These are phyloP conservation scores for Sinapis alba DNA, from an alignment of 441 rosid species.

Conservation along the genomic window DNA sequence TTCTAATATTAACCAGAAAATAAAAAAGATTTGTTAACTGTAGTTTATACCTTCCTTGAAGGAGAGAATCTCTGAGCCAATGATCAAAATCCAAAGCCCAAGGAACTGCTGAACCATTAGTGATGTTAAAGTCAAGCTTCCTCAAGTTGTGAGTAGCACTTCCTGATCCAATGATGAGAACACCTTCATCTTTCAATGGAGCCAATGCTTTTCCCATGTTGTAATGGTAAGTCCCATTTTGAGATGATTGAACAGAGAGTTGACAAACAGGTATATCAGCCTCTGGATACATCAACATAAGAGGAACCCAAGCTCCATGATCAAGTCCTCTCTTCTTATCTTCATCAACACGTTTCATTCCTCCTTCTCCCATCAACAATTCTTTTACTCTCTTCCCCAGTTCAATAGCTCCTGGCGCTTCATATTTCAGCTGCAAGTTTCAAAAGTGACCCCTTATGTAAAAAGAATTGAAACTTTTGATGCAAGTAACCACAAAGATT, in stretches of 20 bases:
- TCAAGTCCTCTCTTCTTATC: slow-evolving; percentile 79
- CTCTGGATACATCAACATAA: slow-evolving; percentile 95
- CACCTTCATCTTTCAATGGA: slow-evolving; percentile 81
- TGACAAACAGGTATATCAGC: slow-evolving; percentile 83
- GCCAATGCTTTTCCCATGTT: slow-evolving; percentile 86
- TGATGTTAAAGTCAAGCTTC: slow-evolving; percentile 26
- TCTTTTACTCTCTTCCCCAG: slow-evolving; percentile 78
- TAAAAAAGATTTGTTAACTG: not conserved
- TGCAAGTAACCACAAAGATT: not conserved
- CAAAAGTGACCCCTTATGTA: not conserved
- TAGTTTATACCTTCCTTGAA: slow-evolving; percentile 69
- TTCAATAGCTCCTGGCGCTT: slow-evolving; percentile 87
- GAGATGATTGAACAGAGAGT: slow-evolving; percentile 69
- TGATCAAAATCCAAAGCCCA: slow-evolving; percentile 79
- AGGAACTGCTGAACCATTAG: slow-evolving; percentile 37
- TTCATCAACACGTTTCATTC: slow-evolving; percentile 58
- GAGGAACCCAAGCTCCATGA: slow-evolving; percentile 94
- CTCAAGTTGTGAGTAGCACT: slow-evolving; percentile 77
- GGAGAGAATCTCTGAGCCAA: slow-evolving; percentile 83
- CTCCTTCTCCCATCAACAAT: slow-evolving; percentile 48
- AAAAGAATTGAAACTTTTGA: not conserved
- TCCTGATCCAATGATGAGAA: slow-evolving; percentile 88
- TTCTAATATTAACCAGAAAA: not conserved
- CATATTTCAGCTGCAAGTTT: slow-evolving; percentile 63
- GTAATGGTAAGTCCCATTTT: slow-evolving; percentile 71